Percentiles rank a stretch among this genome's conserved stretches.
Evolutionary conservation across 768 basidiomycete species (phyloP).

Genomic region (Favolaschia claudopus): DNA sequence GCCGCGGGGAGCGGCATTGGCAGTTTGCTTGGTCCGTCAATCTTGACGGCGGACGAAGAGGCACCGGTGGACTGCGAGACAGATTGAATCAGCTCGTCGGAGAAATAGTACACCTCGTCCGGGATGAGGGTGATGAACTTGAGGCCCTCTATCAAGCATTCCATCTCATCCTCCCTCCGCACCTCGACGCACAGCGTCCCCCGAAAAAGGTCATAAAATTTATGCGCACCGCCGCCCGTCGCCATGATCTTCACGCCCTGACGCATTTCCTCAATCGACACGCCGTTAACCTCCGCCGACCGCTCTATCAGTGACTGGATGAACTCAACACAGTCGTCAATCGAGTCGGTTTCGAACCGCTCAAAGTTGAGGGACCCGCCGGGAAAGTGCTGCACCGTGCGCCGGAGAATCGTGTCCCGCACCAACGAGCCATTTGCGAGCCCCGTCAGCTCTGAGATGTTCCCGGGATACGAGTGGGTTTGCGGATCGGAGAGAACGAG

Average conservation of each 20-base stretch:
- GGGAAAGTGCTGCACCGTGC: constrained; percentile 84
- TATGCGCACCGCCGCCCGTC: constrained; percentile 96
- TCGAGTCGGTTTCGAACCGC: constrained; percentile 93
- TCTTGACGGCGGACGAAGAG: constrained; percentile 10
- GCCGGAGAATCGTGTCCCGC: constrained; percentile 72
- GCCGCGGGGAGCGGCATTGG: constrained; percentile 16
- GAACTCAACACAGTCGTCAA: constrained; percentile 85
- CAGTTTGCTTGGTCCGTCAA: constrained; percentile 2
- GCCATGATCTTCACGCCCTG: constrained; percentile 95
- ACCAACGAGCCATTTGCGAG: constrained; percentile 52
- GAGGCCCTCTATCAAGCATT: constrained; percentile 94
- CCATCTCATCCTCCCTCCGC: constrained; percentile 96
- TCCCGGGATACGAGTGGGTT: constrained; percentile 32
- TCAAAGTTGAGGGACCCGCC: constrained; percentile 98
- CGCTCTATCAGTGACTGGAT: constrained; percentile 86
- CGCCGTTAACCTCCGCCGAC: constrained; percentile 86
- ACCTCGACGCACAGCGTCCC: constrained; percentile 85
- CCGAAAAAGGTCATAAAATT: constrained; percentile 86
- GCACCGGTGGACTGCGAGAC: constrained; percentile 44
- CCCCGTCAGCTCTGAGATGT: constrained; percentile 39
- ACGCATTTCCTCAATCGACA: constrained; percentile 91
- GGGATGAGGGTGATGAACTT: constrained; percentile 97
- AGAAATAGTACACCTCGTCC: constrained; percentile 98
- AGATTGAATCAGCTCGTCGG: constrained; percentile 91
- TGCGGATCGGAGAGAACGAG: constrained; percentile 67